These are phyloP conservation scores for Colletotrichum filicis DNA, from an alignment of 2,329 filamentous ascomycete genomes.

Conservation along the genomic window DNA sequence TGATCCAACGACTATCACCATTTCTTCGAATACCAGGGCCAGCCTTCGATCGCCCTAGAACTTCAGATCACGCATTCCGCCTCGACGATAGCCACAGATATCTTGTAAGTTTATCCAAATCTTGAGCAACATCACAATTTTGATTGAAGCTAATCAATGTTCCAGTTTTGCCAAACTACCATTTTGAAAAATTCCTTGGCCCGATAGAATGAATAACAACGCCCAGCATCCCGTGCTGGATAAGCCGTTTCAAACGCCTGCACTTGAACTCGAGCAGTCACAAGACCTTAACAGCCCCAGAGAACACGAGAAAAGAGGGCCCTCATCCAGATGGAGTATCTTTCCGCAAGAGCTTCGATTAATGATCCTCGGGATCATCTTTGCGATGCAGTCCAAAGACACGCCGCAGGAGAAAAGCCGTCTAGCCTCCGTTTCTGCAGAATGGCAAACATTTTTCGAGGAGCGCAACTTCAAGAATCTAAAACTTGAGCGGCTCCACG, in stretches of 20 bases:
- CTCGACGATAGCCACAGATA: no score
- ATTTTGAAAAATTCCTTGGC: not conserved
- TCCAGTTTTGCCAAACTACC: not conserved
- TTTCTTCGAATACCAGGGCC: no score
- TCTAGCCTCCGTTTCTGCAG: not conserved
- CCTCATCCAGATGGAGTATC: not conserved
- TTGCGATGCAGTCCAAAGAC: not conserved
- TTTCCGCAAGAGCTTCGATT: not conserved
- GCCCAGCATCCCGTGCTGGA: not conserved
- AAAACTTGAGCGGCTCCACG: not conserved
- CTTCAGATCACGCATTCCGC: no score
- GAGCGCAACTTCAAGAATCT: not conserved
- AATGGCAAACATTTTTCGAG: constrained; percentile 6
- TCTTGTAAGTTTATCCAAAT: no score
- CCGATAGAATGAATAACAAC: not conserved
- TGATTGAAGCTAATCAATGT: no score
- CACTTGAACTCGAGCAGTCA: not conserved
- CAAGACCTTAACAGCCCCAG: not conserved
- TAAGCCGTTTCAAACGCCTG: no score
- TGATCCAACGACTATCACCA: no score
- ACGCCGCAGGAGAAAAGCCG: not conserved
- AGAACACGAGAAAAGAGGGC: not conserved
- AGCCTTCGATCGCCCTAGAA: no score
- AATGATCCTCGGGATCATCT: not conserved
- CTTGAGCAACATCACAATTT: no score